Percentiles rank a stretch among this genome's conserved stretches.
These are phyloP conservation scores for Pyricularia sp. DNA, from an alignment of 2,329 filamentous ascomycete genomes.

Conservation along the genomic window DNA sequence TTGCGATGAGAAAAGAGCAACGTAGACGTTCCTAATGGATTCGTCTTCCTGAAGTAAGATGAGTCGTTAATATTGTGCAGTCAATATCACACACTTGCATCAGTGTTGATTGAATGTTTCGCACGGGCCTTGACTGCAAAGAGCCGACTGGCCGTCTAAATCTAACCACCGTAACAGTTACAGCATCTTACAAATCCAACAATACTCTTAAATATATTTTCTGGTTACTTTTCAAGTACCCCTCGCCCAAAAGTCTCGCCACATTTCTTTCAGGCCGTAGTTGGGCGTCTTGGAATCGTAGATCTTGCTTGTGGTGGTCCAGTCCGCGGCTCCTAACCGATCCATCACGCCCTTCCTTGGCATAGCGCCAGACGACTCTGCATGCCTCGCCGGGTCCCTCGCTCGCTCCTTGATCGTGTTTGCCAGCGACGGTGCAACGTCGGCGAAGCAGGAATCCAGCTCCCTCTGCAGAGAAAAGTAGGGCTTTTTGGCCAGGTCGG, in stretches of 20 bases:
- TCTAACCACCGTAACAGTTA: not conserved
- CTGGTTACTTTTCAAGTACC: not conserved
- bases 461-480: constrained; percentile 83
- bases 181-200: not conserved
- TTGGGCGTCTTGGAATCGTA: constrained; percentile 66
- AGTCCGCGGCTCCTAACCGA: constrained; percentile 41
- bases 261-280: constrained; percentile 85
- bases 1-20: too few species aligned
- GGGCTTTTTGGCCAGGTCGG: constrained; percentile 83
- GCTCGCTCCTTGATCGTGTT: constrained; percentile 65
- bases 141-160: too few species aligned
- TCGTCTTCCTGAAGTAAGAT: too few species aligned
- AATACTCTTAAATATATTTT: not conserved
- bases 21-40: too few species aligned
- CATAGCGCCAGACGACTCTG: constrained; percentile 28
- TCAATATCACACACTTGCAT: too few species aligned
- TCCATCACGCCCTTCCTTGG: constrained; percentile 48
- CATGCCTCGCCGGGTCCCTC: constrained; percentile 27
- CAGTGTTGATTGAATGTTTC: too few species aligned
- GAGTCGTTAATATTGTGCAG: too few species aligned
- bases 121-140: too few species aligned
- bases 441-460: constrained; percentile 70
- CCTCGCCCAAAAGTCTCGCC: constrained; percentile 64
- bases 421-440: constrained; percentile 70
- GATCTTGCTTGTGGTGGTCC: constrained; percentile 48